Evolutionary conservation across 2,329 filamentous ascomycete species (phyloP), one percentile per base, ranked within the genome.

Genomic region (Tympanopsis confertula): DNA sequence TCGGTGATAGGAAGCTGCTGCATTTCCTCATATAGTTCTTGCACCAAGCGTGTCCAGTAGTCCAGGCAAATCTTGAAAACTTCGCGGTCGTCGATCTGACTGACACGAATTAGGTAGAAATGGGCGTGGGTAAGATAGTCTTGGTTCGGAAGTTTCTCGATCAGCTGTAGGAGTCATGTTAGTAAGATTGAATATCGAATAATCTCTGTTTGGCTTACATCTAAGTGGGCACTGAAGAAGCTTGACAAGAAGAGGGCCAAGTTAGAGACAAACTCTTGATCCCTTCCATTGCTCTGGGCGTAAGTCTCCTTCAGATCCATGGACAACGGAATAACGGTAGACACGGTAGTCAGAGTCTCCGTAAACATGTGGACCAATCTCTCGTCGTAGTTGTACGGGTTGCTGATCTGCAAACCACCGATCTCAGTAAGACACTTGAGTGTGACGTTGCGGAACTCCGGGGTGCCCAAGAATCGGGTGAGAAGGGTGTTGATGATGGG

Each of bases 51-150:
- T 26, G 93, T 91, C 91, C 91, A 98, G 66, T 98, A 98, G 58
- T 98, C 93, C 44, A 98, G 69, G 56, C 86, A 94, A 53, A 98
- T 98, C 71, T 98, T 98, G 76, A 98, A 98, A 46, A 98, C 94
- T 59, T 98, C 91, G 39, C 91, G 82, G 54, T 98, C 93, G 48
- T 98, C 91, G 47, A 98, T 98, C 63, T 98, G 88, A 35, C 88
- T 95, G 59, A 98, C 95, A 44, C 89, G 82, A 53, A 98, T 95
- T 13, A 98, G 78, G 61, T 98, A 98, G 62, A 94, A 96, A 61
- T 98, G 91, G 14, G 86, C 89, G 54, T 98, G 91, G 1, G 86
- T 85, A 32, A 98, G 79, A 59, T 86, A 98, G 52, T 98, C 91
- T 47, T 81, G 77, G 62, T 96, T 96, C 19, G 91, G 89, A 18